phyloP scores from a whole-genome alignment of 176 grass and related monocot genomes.

The Stipa capillata region DNA sequence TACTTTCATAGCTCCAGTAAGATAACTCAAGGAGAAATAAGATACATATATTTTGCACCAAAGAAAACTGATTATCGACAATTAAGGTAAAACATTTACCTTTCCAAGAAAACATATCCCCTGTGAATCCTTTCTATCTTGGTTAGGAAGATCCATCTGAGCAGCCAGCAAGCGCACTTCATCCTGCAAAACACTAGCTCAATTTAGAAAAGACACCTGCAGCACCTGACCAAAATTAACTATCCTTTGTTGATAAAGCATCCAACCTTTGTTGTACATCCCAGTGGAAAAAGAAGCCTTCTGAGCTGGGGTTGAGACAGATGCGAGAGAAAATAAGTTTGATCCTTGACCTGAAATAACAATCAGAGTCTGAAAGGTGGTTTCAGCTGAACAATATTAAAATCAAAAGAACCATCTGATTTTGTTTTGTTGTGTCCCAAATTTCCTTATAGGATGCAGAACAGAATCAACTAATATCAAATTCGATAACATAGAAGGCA shows the following conservation, averaged over 20 bases:
- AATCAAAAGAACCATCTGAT: neutral
- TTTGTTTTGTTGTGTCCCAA: neutral
- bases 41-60: neutral
- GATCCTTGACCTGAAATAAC: conserved; percentile 80
- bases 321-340: conserved; percentile 97
- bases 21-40: neutral
- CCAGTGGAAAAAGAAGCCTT: conserved; percentile 93
- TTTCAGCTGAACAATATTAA: neutral
- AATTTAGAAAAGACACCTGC: neutral
- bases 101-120: conserved; percentile 98
- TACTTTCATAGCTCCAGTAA: neutral
- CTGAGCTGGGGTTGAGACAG: conserved; percentile 76
- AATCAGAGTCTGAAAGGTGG: conserved; percentile 7
- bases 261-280: conserved; percentile 69
- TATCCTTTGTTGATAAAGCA: neutral
- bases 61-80: neutral
- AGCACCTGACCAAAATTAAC: neutral
- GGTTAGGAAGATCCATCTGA: conserved; percentile 75
- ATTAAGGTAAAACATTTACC: conserved; percentile 28
- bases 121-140: conserved; percentile 87
- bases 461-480: neutral
- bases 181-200: conserved; percentile 38
- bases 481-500: neutral
- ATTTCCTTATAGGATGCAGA: neutral
- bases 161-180: conserved; percentile 69